phyloP scores from a whole-genome alignment of 176 grass and related monocot species.

The Carex kokanica region DNA sequence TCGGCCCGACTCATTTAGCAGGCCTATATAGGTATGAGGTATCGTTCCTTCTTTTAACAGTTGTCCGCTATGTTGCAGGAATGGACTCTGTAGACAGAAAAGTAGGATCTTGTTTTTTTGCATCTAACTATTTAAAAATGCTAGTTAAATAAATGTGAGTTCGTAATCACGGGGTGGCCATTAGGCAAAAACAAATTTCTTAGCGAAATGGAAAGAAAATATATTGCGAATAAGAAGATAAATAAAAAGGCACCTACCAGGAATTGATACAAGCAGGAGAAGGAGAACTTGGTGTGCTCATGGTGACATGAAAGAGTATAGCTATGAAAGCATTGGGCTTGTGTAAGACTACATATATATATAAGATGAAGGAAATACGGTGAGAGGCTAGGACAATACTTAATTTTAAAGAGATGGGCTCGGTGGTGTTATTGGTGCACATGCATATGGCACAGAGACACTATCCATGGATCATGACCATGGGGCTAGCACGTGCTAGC shows the following conservation, averaged over 20 bases:
- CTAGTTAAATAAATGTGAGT: too few species aligned
- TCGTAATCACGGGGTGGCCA: background rate
- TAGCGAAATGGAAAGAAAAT: background rate
- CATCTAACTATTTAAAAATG: too few species aligned
- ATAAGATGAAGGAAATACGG: conserved; percentile 1
- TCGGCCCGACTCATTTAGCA: too few species aligned
- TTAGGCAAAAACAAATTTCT: background rate
- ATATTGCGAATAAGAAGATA: background rate
- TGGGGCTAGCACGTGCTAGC: too few species aligned
- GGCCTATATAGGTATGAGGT: too few species aligned
- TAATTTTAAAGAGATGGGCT: background rate
- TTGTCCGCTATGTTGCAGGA: too few species aligned
- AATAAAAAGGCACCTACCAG: background rate
- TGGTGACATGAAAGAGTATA: background rate
- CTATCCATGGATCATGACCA: conserved; percentile 11
- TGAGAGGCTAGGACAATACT: background rate
- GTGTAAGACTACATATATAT: background rate
- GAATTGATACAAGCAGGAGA: conserved; percentile 13
- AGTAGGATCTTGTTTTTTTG: too few species aligned
- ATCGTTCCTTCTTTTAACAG: too few species aligned
- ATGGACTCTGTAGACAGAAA: too few species aligned
- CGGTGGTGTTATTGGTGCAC: background rate
- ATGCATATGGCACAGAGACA: background rate
- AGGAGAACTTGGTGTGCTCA: conserved; percentile 26
- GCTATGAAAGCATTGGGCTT: background rate